A percentile compares a stretch with the other conserved stretches of the same genome.
These are phyloP conservation scores for Paramecium sexaurelia DNA, from an alignment of 73 alveolate genomes.

Conservation along the genomic window DNA sequence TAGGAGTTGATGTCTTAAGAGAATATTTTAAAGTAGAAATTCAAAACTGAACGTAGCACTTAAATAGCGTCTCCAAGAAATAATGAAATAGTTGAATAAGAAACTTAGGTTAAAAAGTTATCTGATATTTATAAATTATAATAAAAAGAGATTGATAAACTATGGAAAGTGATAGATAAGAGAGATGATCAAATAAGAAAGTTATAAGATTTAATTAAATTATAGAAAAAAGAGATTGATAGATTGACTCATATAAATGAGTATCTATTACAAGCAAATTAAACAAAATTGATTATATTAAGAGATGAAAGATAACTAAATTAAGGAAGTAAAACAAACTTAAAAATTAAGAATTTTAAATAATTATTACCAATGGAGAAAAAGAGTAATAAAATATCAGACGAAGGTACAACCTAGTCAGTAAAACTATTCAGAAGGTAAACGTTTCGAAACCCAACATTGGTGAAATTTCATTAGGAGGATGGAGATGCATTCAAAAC, in stretches of 20 bases:
- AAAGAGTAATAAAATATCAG: not conserved
- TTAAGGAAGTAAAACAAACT: not conserved
- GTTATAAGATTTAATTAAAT: not conserved
- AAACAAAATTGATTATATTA: not conserved
- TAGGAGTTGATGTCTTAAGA: not conserved
- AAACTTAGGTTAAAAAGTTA: not conserved
- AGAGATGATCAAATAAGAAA: not conserved
- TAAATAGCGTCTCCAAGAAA: not conserved
- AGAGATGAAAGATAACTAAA: conserved; percentile 43
- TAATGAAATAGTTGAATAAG: not conserved
- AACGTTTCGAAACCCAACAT: conserved; percentile 18
- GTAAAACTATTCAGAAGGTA: not conserved
- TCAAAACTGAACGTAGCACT: not conserved
- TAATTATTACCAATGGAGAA: not conserved
- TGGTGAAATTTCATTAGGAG: not conserved
- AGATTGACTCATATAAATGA: conserved; percentile 11
- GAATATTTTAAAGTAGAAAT: not conserved
- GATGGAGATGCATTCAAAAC: not conserved
- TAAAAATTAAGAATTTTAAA: not conserved
- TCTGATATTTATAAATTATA: not conserved
- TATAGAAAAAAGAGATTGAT: not conserved
- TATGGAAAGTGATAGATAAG: not conserved
- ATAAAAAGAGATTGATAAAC: not conserved
- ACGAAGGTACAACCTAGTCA: not conserved
- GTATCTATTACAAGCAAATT: not conserved